Evolutionary conservation across 345 rosid genomes (phyloP).

Genomic region (Salix suchowensis): DNA sequence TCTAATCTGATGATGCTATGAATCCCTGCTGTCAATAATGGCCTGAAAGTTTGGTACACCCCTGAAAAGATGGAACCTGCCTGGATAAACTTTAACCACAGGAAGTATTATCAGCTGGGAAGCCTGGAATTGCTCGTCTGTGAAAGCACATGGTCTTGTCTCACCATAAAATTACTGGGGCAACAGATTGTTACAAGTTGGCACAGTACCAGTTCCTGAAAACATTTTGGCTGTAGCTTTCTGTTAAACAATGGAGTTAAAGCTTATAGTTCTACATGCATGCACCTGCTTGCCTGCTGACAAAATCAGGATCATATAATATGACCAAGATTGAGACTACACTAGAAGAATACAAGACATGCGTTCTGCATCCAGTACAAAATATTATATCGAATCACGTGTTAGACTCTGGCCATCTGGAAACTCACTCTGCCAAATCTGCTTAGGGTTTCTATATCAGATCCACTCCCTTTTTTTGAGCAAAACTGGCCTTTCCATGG

Average conservation of each 20-base stretch:
- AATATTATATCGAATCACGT: neutral
- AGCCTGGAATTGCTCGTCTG: neutral
- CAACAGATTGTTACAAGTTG: neutral
- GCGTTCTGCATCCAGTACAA: neutral
- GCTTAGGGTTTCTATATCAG: neutral
- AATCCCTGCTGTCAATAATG: neutral
- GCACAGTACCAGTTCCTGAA: neutral
- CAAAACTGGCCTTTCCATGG: neutral
- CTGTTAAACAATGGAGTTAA: neutral
- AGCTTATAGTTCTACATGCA: neutral
- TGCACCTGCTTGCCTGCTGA: neutral
- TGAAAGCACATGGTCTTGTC: neutral
- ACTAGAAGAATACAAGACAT: neutral
- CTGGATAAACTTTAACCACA: neutral
- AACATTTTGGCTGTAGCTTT: neutral
- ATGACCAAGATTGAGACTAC: neutral
- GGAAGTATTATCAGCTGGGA: neutral
- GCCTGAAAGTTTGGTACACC: neutral
- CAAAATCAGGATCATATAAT: neutral
- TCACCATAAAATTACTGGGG: neutral
- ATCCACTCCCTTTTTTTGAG: neutral
- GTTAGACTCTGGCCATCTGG: constrained; percentile 7
- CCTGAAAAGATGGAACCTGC: neutral
- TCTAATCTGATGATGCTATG: neutral
- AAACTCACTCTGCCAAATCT: neutral